Base-by-base conservation (phyloP, 176 grass and related monocot genomes). In the Panicum miliaceum region DNA sequence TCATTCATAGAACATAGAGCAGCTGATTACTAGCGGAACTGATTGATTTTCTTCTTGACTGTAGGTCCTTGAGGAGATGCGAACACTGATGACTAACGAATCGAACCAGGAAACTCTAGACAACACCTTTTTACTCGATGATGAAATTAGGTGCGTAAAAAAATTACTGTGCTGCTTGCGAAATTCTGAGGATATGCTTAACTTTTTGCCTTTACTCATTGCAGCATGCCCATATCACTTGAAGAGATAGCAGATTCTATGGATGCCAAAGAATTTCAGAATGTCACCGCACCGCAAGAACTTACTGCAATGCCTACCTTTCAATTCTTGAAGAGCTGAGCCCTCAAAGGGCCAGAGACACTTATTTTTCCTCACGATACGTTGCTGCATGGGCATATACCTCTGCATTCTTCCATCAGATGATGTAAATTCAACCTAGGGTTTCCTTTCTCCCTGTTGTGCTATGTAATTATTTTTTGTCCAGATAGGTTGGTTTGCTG, bases 61-160 rank as follows among this genome's bases (percentile, higher is more conserved):
- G 46, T 85, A 97, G 95, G 95, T 97, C 63, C 84, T 97, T 89
- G 84, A 86, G 5, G 89, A 81, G 64, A 93, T 97, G 92, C 89
- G 75, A 70, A 64, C 78, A 64, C 38, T 81, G 65, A 94, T 93
- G 75, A 89, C 86, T 12, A 73, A 87, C 34, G 92, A 92, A 82
- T 89, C 84, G 2, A 41, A 35, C 73, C 65, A 92, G 40, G 81
- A 83, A 47, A 85, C 71, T 87, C 75, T 51, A n/a, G 84, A 84
- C 29, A 90, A 46, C 71, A 71, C 80, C 22, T 97, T 93, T 79
- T 84, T 97, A 88, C 78, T 97, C 78, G 92, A 97, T 78, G 95
- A 97, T 48, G 90, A 97, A 84, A 71, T 82, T 57, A 91, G 88
- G 95, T 97, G 52, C 14, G 34, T 18, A 59, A 26, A 38, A 67